Evolutionary conservation across 2,329 filamentous ascomycete species (phyloP), one percentile per base, ranked within the genome.

Genomic region (Salinomyces thailandicus): DNA sequence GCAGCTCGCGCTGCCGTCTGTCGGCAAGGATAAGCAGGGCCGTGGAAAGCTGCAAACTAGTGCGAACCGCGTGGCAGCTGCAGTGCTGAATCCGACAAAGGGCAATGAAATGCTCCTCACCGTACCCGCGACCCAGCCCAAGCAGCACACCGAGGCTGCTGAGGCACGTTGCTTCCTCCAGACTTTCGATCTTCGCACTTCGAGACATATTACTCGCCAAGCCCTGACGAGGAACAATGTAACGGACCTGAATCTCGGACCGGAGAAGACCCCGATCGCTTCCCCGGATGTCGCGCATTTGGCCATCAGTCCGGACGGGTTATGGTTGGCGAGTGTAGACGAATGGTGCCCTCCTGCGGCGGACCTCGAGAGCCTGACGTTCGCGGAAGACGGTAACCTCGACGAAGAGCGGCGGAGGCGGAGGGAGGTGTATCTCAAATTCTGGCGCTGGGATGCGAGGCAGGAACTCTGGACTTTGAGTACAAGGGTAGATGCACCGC

Each of bases 261-360:
- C 79, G 11, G 79, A 81, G 46, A 77, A 82, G 4, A 71, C 75
- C 35, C 70, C 73, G 4, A 75, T 96, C 33, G 70, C 75, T 11
- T 83, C 94, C 48, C 89, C 91, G 1, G 75, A 81, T 43, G 73
- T 94, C 31, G 80, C 75, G 5, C 74, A 81, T 38, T 66, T 96
- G 34, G 73, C 79, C 29, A 76, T 91, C 48, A 89, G 83, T 29
- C 66, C 72, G 33, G 81, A 96, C 53, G 89, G 89, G 13, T 72
- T 77, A 46, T 96, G 89, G 87, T 72, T 98, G 39, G 87, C 82
- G 4, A 95, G 85, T 1, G 74, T 93, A 1, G 91, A 98, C 55
- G 83, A 87, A 52, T 98, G 91, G 91, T 71, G 73, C 35, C 86
- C 86, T 1, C 76, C 83, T 7, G 62, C 66, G 9, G 67, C 73